Conservation (phyloP, 345 rosid genomes). For the Cardiospermum halicacabum region DNA sequence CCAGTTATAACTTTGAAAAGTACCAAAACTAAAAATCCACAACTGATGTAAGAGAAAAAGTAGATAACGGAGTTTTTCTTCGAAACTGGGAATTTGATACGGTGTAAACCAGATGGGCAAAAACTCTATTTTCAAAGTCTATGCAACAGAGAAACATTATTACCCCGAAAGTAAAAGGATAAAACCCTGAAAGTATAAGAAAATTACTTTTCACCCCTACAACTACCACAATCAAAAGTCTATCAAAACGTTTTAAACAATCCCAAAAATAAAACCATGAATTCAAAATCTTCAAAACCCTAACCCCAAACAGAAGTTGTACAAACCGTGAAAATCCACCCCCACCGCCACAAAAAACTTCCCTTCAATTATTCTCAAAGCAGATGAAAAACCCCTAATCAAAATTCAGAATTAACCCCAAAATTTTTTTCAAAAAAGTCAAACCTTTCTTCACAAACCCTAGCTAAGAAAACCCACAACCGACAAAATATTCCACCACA, state of each 20-base stretch:
- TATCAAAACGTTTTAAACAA: slow-evolving; percentile 5
- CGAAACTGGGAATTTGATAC: background rate
- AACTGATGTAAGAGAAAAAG: background rate
- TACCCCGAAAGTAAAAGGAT: slow-evolving; percentile 5
- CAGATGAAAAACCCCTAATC: background rate
- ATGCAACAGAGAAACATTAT: background rate
- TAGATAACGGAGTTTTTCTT: background rate
- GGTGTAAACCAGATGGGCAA: background rate
- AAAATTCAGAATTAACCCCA: background rate
- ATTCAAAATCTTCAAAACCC: slow-evolving; percentile 6
- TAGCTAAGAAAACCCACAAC: slow-evolving; percentile 4
- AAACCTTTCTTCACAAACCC: slow-evolving; percentile 14
- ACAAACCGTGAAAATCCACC: slow-evolving; percentile 7
- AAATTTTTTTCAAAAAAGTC: background rate
- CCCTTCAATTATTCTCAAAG: background rate
- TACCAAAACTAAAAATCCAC: background rate
- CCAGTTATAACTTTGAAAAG: too few relatives aligned
- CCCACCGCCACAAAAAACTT: background rate
- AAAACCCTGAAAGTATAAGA: background rate
- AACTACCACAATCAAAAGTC: slow-evolving; percentile 7
- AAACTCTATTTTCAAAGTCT: background rate
- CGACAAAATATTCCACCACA: slow-evolving; percentile 3
- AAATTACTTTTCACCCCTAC: slow-evolving; percentile 17
- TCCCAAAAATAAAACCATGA: slow-evolving; percentile 1
- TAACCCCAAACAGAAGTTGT: background rate